Evolutionary conservation across 2,329 filamentous ascomycete species (phyloP).

Genomic region (Aspergillus candidus): DNA sequence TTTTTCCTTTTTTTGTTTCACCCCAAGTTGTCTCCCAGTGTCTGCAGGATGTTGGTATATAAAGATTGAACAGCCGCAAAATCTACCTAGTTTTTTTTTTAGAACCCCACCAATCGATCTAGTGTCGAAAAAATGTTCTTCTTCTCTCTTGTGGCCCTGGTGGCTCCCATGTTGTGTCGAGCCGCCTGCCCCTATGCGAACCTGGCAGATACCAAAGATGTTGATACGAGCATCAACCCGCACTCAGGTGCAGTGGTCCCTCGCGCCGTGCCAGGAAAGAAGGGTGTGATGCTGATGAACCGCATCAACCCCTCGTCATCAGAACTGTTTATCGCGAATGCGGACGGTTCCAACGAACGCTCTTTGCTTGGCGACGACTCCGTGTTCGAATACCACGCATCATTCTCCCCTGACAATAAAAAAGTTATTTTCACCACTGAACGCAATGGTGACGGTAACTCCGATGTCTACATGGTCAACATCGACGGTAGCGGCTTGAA

Average conservation of each 20-base stretch:
- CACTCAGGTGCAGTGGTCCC: background rate
- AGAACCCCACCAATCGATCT: too few species aligned
- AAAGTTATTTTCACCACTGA: slow-evolving; percentile 40
- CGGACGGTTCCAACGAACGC: slow-evolving; percentile 36
- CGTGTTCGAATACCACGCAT: slow-evolving; percentile 37
- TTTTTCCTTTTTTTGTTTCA: too few species aligned
- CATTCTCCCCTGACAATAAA: slow-evolving; percentile 35
- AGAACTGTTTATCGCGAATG: slow-evolving; percentile 30
- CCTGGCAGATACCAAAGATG: too few species aligned
- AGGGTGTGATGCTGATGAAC: slow-evolving; percentile 30
- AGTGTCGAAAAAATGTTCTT: too few species aligned
- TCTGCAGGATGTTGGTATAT: too few species aligned
- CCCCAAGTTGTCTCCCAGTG: too few species aligned
- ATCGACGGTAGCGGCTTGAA: slow-evolving; percentile 33
- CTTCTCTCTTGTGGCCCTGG: too few species aligned
- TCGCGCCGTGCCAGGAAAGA: slow-evolving; percentile 4
- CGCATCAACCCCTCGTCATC: slow-evolving; percentile 28
- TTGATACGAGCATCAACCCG: too few species aligned
- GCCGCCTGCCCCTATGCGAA: too few species aligned
- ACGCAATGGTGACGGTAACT: slow-evolving; percentile 36
- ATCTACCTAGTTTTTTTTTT: too few species aligned
- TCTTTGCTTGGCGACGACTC: slow-evolving; percentile 25
- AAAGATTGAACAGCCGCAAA: too few species aligned
- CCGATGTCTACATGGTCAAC: slow-evolving; percentile 37
- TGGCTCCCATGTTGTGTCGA: too few species aligned